Conservation (phyloP, 352 stramenopile species). For the Globisporangium splendens region DNA sequence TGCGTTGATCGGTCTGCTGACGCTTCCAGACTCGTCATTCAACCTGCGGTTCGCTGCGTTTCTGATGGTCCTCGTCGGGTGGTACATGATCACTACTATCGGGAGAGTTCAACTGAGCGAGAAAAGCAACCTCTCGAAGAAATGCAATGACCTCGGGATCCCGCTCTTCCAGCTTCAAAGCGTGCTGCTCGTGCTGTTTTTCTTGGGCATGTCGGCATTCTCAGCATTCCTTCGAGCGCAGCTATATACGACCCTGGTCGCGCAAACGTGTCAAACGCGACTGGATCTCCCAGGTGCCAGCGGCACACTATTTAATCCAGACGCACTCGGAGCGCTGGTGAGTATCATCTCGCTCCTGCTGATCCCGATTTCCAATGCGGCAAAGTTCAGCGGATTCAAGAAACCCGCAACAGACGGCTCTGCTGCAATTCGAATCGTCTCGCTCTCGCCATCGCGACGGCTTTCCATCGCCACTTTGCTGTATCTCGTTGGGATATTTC, state of each 20-base stretch:
- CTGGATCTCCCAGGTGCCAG: conserved; percentile 27
- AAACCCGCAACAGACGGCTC: neutral
- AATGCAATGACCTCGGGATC: conserved; percentile 32
- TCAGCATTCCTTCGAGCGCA: conserved; percentile 64
- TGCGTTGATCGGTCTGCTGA: conserved; percentile 24
- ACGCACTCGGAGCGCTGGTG: conserved; percentile 21
- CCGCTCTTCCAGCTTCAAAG: conserved; percentile 24
- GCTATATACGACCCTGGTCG: conserved; percentile 61
- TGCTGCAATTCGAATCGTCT: conserved; percentile 4
- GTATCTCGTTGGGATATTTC: conserved; percentile 61
- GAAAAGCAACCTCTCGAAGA: conserved; percentile 30
- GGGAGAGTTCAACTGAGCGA: conserved; percentile 38
- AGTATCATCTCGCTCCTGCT: conserved; percentile 17
- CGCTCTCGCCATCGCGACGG: conserved; percentile 22
- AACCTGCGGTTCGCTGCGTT: conserved; percentile 35
- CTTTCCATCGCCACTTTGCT: conserved; percentile 53
- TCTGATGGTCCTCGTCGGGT: conserved; percentile 41
- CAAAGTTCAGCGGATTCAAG: neutral
- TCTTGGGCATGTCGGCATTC: conserved; percentile 42
- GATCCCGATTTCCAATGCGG: conserved; percentile 15
- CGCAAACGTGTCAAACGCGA: conserved; percentile 61
- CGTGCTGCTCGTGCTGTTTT: conserved; percentile 27
- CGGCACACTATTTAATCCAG: conserved; percentile 34
- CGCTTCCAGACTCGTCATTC: conserved; percentile 25
- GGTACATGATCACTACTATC: conserved; percentile 38